These are phyloP conservation scores for Chlorella sp. DNA, from an alignment of 139 green algal species.

Conservation along the genomic window DNA sequence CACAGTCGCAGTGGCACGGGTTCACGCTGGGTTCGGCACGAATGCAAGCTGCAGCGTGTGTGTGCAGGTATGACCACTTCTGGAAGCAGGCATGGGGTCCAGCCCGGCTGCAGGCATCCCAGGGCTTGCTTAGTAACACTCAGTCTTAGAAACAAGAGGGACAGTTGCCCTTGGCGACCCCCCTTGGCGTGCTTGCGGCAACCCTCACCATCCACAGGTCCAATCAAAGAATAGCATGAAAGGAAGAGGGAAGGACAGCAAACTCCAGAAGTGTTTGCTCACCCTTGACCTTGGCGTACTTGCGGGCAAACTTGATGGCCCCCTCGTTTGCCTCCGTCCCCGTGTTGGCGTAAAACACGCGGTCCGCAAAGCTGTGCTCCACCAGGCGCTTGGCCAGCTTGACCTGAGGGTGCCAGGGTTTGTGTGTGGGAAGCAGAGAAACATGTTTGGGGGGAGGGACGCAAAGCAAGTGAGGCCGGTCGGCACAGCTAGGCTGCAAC, in stretches of 20 bases:
- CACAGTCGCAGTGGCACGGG: background rate
- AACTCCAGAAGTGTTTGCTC: background rate
- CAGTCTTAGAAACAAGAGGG: no score
- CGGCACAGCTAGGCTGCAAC: no score
- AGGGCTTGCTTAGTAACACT: background rate
- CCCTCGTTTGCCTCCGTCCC: slow-evolving; percentile 99
- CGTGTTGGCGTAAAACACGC: slow-evolving; percentile 97
- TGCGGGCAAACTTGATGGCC: slow-evolving; percentile 99
- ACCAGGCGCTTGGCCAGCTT: slow-evolving; percentile 92
- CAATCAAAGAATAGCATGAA: no score
- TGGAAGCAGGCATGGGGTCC: no score
- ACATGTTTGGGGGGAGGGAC: no score
- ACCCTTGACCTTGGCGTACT: slow-evolving; percentile 82
- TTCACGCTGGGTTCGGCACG: background rate
- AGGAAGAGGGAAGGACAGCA: no score
- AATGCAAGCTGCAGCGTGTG: no score
- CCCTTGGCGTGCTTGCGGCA: no score
- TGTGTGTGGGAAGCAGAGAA: background rate
- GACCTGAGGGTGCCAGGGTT: slow-evolving; percentile 62
- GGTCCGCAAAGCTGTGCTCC: slow-evolving; percentile 92
- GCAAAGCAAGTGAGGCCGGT: no score
- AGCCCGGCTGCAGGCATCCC: background rate
- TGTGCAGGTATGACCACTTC: no score
- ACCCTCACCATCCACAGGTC: no score
- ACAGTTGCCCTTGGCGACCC: no score